Evolutionary conservation across 768 basidiomycete genomes (phyloP).

Genomic region (Coprinopsis strossmayeri): DNA sequence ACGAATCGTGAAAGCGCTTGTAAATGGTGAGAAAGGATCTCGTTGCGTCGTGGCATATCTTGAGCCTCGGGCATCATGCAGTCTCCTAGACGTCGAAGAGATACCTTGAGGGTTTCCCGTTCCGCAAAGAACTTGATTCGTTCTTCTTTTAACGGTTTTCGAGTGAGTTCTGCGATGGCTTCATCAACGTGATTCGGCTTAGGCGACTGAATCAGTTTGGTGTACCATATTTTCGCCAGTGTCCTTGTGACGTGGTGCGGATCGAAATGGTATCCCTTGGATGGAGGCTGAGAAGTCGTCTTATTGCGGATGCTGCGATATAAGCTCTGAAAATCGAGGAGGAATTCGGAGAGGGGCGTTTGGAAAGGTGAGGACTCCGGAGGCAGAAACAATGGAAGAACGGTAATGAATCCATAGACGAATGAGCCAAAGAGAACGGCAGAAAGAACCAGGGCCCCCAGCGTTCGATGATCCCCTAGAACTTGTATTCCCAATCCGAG

Average conservation of each 20-base stretch:
- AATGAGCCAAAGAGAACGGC: not conserved
- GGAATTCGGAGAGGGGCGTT: slow-evolving; percentile 6
- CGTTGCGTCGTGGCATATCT: not conserved
- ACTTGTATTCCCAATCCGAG: slow-evolving; percentile 14
- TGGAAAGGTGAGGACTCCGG: slow-evolving; percentile 6
- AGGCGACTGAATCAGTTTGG: slow-evolving; percentile 5
- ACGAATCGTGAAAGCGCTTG: slow-evolving; percentile 2
- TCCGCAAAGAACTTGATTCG: slow-evolving; percentile 1
- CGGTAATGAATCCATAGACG: slow-evolving; percentile 4
- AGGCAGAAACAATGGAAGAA: slow-evolving; percentile 1
- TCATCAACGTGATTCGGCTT: slow-evolving; percentile 6
- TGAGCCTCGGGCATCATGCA: not conserved
- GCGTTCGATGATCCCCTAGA: not conserved
- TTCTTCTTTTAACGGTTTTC: not conserved
- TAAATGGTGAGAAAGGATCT: slow-evolving; percentile 1
- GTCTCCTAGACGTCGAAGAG: not conserved
- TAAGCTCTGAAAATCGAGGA: not conserved
- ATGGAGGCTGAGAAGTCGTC: not conserved
- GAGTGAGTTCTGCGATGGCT: slow-evolving; percentile 1
- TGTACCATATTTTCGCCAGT: slow-evolving; percentile 3
- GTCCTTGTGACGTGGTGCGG: not conserved
- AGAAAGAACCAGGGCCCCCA: not conserved
- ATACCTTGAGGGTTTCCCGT: not conserved
- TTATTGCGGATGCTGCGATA: not conserved
- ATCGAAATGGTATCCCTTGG: not conserved